Conservation (phyloP, 345 rosid species). For the Citrus cavaleriei region DNA sequence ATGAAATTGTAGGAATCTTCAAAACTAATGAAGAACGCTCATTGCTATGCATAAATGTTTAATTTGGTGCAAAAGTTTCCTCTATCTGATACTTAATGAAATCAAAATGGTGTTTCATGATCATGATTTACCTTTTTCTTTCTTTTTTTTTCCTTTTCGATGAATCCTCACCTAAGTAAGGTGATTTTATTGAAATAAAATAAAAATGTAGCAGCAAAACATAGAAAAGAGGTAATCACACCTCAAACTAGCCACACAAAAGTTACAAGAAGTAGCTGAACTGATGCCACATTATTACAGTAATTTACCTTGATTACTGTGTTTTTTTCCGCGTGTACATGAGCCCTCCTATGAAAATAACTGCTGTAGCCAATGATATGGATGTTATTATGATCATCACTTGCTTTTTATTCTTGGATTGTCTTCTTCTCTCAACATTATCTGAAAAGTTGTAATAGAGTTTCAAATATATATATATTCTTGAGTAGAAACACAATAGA, state of each 20-base stretch:
- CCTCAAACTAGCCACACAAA: too few species aligned
- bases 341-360: background rate
- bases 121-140: too few species aligned
- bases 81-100: background rate
- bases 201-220: too few species aligned
- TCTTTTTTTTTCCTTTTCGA: too few species aligned
- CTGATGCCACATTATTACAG: too few species aligned
- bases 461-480: background rate
- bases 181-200: too few species aligned
- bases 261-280: too few species aligned
- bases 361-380: background rate
- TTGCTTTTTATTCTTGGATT: background rate
- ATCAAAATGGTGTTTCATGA: background rate
- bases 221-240: too few species aligned
- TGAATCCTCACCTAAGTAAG: too few species aligned
- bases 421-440: background rate
- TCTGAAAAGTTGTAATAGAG: background rate
- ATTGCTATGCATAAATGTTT: background rate
- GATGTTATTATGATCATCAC: background rate
- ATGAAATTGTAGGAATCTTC: background rate
- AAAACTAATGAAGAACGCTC: background rate
- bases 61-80: background rate
- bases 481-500: too few species aligned
- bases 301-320: background rate
- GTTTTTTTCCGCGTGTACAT: background rate